Evolutionary conservation across 2,329 filamentous ascomycete species (phyloP), one percentile per base, ranked within the genome.

Genomic region (Stenocarpella maydis): DNA sequence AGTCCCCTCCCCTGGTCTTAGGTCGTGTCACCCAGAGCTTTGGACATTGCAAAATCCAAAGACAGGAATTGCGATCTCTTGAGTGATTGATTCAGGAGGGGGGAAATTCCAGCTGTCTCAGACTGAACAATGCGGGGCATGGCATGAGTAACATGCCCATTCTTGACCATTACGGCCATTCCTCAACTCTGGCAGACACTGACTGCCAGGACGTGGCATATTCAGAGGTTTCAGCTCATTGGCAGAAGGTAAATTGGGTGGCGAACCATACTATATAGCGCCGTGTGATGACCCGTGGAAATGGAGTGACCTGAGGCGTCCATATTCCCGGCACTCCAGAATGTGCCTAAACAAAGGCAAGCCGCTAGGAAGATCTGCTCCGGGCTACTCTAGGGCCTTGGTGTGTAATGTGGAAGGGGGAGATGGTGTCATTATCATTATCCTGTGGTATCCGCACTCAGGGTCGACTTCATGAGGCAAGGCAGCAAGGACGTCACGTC

Each of bases 331-430:
- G 37, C 31, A 53, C 19, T 26, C 31, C 17, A 37, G 37, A 28
- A 15, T 26, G 54, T 21, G n/a, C 10, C 39, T 17, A 45, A 15
- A 60, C 24, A 31, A 17, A n/a, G n/a, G 26, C 24, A 31, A 45
- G 39, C 24, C 54, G 34, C 24, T 60, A 45, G 54, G 54, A 58
- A 41, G 5, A 17, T 43, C 43, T 58, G 54, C 54, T 58, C 54
- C 54, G 54, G 37, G 41, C 34, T 21, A 58, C 37, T 10, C 14
- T 43, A n/a, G 28, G 5, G 28, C 6, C n/a, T 24, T 17, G 7
- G 7, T 1, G 6, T 37, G 28, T 21, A 21, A 28, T 3, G 31
- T 24, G 10, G 15, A 21, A 52, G 15, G 28, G 15, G 2, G 1
- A n/a, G 9, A 53, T n/a, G 31, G 31, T 17, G 41, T 45, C n/a